These are phyloP conservation scores for Termitomyces sp. DNA, from an alignment of 768 basidiomycete genomes.

Conservation along the genomic window DNA sequence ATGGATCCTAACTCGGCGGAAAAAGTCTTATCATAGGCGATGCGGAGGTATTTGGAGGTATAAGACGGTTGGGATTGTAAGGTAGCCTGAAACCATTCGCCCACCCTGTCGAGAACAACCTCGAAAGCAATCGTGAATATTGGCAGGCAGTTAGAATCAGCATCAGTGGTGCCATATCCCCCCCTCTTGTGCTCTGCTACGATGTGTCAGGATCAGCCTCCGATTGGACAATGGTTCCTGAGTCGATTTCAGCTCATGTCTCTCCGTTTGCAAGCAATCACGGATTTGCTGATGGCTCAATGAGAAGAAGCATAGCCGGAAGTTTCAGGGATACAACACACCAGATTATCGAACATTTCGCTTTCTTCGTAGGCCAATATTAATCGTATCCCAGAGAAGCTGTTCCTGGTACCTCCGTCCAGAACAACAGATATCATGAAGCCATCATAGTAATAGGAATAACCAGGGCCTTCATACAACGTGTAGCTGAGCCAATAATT, in stretches of 20 bases:
- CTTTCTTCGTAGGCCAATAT: slow-evolving; percentile 8
- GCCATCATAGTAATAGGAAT: slow-evolving; percentile 1
- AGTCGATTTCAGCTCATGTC: not conserved
- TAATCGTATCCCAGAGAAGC: slow-evolving; percentile 8
- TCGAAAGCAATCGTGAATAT: not conserved
- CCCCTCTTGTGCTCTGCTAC: not conserved
- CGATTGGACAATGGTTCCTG: not conserved
- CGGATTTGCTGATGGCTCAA: not conserved
- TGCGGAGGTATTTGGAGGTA: not conserved
- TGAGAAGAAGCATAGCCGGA: not conserved
- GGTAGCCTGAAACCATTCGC: not conserved
- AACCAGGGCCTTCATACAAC: slow-evolving; percentile 6
- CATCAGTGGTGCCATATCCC: not conserved
- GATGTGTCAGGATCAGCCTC: not conserved
- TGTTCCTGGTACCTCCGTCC: not conserved
- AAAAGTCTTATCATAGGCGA: slow-evolving; percentile 2
- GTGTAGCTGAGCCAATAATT: slow-evolving; percentile 7
- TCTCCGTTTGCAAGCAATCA: not conserved
- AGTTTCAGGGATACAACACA: not conserved
- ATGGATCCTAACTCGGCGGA: not conserved
- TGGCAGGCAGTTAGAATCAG: not conserved
- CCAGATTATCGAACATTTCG: slow-evolving; percentile 4
- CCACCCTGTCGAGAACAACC: not conserved
- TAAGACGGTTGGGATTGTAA: not conserved
- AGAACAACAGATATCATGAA: slow-evolving; percentile 13